phyloP scores from a whole-genome alignment of 805 yeast species.

The Candida adriatica region DNA sequence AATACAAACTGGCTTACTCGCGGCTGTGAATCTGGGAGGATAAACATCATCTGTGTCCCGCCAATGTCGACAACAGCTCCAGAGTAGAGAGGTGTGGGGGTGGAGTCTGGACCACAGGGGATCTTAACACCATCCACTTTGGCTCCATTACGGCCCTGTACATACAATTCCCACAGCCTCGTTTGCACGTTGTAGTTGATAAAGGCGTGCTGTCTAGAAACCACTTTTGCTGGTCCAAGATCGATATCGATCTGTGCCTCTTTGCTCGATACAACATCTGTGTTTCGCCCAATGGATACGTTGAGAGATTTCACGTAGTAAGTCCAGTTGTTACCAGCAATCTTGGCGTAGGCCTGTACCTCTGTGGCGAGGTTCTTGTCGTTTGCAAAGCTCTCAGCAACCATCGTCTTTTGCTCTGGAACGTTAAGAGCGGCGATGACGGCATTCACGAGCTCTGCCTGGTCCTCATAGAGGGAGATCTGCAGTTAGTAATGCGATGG shows the following conservation, averaged over 20 bases:
- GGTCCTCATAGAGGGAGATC: conserved; percentile 43
- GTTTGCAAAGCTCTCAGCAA: conserved; percentile 66
- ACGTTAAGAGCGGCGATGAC: conserved; percentile 62
- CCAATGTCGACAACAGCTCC: conserved; percentile 95
- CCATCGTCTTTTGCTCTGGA: conserved; percentile 75
- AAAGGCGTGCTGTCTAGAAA: conserved; percentile 82
- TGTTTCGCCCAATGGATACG: conserved; percentile 82
- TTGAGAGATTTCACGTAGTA: conserved; percentile 77
- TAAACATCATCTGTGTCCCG: conserved; percentile 98
- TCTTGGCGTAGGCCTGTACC: conserved; percentile 96
- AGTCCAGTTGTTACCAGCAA: conserved; percentile 92
- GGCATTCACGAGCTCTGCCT: conserved; percentile 60
- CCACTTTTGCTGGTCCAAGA: conserved; percentile 96
- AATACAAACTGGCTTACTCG: conserved; percentile 39
- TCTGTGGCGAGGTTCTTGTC: conserved; percentile 57
- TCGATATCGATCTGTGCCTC: conserved; percentile 61
- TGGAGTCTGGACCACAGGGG: conserved; percentile 35
- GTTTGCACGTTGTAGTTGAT: conserved; percentile 69
- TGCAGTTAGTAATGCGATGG: conserved; percentile 6
- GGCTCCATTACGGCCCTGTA: conserved; percentile 89
- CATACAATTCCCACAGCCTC: conserved; percentile 81
- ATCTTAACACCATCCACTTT: conserved; percentile 64
- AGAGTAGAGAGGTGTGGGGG: conserved; percentile 56
- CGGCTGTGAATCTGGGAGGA: conserved; percentile 86
- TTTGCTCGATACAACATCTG: conserved; percentile 28